Evolutionary conservation across 257 asterid species (phyloP).

Genomic region (Fraxinus anomala): DNA sequence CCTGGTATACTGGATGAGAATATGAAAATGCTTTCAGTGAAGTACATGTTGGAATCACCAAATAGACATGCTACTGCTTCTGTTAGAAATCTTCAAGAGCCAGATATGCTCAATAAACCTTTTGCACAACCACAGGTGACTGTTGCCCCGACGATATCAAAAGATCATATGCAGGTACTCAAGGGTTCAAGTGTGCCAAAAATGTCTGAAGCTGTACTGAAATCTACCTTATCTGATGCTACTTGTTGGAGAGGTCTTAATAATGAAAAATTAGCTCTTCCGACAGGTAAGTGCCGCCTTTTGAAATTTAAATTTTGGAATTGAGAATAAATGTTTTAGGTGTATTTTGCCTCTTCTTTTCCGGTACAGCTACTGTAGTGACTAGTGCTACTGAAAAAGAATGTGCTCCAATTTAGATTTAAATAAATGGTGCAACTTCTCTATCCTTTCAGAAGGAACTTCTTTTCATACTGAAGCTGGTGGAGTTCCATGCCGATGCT

Average conservation of each 20-base stretch:
- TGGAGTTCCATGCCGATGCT: slow-evolving; percentile 19
- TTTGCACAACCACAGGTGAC: slow-evolving; percentile 26
- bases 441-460: slow-evolving; percentile 39
- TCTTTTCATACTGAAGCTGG: slow-evolving; percentile 30
- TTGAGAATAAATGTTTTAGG: slow-evolving; percentile 9
- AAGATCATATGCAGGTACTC: slow-evolving; percentile 20
- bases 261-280: slow-evolving; percentile 26
- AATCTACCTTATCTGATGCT: slow-evolving; percentile 29
- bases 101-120: slow-evolving; percentile 28
- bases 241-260: slow-evolving; percentile 32
- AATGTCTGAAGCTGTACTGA: slow-evolving; percentile 30
- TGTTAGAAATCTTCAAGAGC: slow-evolving; percentile 27
- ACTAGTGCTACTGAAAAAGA: background rate
- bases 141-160: slow-evolving; percentile 20
- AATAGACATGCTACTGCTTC: slow-evolving; percentile 29
- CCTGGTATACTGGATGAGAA: slow-evolving; percentile 31
- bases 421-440: slow-evolving; percentile 30
- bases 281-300: slow-evolving; percentile 36
- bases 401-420: slow-evolving; percentile 25
- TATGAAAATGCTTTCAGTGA: slow-evolving; percentile 31
- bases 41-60: slow-evolving; percentile 34
- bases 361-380: slow-evolving; percentile 12
- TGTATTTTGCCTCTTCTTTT: slow-evolving; percentile 12
- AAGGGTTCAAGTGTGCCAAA: slow-evolving; percentile 21
- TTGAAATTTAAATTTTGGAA: slow-evolving; percentile 23